Evolutionary conservation across 1,139 yeast species (phyloP), one percentile per base, ranked within the genome.

Genomic region (Saccharomyces hybrid): DNA sequence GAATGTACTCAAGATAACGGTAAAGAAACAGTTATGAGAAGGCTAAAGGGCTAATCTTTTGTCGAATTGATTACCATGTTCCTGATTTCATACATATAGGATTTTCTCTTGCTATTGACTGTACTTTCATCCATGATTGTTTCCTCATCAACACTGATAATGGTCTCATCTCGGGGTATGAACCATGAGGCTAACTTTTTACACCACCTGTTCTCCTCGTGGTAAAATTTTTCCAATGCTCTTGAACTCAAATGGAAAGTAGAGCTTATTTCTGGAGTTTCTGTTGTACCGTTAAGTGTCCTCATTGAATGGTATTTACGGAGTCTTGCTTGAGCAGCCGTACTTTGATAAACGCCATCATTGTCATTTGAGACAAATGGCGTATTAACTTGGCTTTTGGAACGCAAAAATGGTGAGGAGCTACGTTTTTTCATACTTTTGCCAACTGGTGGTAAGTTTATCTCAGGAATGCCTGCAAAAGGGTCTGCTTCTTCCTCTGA

Each of bases 401-500:
- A 59, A 19, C 67, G 55, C 25, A 60, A 50, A 47, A 62, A 61
- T 44, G 65, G 65, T 3, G 65, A 60, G 7, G 55, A 50, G 28
- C 54, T 51, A 31, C 52, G 51, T 50, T 48, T 55, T 26, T 55
- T 52, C 27, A 41, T 51, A 31, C 31, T 48, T 44, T 49, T 47
- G 6, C 46, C 50, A 27, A 52, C 51, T 13, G 58, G 49, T 16
- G 60, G 56, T 27, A 50, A 46, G 5, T 55, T 53, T 32, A 26
- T 38, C 48, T 48, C 57, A 23, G 47, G 57, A 16, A 54, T 48
- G 31, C 55, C 54, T 25, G 64, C 74, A 58, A 74, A 74, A 5
- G 76, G 76, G 58, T 74, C 77, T 46, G 66, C 68, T 42, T 71
- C 74, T 49, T 72, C 71, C 38, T 69, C 66, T 16, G 68, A 70